Base-by-base conservation (phyloP, 371 early-diverging fungal species). In the Haplosporangium sp. region DNA sequence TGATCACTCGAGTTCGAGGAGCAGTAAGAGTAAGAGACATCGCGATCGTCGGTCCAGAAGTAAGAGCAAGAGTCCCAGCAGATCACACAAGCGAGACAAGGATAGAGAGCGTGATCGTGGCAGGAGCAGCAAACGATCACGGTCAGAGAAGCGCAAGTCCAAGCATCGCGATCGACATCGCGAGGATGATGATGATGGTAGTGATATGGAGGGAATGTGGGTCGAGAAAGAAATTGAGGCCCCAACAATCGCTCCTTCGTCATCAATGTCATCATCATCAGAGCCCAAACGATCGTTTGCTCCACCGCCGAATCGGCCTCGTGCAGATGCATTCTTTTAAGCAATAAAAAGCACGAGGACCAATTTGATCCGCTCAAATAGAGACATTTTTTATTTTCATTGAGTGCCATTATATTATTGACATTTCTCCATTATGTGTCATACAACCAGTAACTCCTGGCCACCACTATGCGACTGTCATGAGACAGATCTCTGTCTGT, bases 191-290 rank as follows among this genome's bases (percentile, higher is more conserved):
- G 58, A 77, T 18, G 55, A 69, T 46, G 58, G 62, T 4, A 59
- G 62, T 13, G 69, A 73, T 37, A 69, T 62, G 29, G 83, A 81
- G 37, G 71, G 62, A 5, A 56, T 74, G 6, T 84, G 85, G 85
- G 83, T 84, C 1, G 85, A 84, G 66, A 84, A 82, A 57, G 73
- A 77, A 43, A 55, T 40, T 9, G 57, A 58, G 2, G 40, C 38
- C 40, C 59, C 71, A 23, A 18, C 47, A 29, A 29, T 29, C 29
- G 36, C 8, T 10, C 21, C 13, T 20, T 11, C 42, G 46, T 14
- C 45, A 9, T 16, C 2, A 1, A 16, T 7, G 12, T 11, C 55
- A 6, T n/a, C 55, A 13, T 55, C 55, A 29, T 55, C 37, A 5
- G 11, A 6, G 45, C 8, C 46, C 21, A 45, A 8, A 11, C 38